These are phyloP conservation scores for Rhodomyrtus tomentosa DNA, from an alignment of 345 rosid species.

Conservation along the genomic window DNA sequence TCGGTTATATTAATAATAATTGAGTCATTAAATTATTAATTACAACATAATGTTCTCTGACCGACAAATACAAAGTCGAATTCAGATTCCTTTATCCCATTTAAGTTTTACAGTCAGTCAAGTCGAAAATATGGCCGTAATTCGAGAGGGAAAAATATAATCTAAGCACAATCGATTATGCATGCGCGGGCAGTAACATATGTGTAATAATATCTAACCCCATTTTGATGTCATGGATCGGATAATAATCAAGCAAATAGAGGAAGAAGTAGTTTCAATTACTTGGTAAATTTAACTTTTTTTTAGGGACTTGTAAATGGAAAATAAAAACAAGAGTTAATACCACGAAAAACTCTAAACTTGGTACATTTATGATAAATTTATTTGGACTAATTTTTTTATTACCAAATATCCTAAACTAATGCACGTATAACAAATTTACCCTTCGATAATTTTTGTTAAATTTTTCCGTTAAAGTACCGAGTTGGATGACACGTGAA, in stretches of 20 bases:
- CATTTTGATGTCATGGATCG: not conserved
- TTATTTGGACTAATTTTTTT: too few relatives aligned
- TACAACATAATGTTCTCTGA: not conserved
- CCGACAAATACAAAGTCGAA: fast-evolving
- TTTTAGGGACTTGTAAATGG: not conserved
- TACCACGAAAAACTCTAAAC: too few relatives aligned
- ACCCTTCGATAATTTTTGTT: too few relatives aligned
- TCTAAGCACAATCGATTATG: not conserved
- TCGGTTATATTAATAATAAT: too few relatives aligned
- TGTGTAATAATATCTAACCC: not conserved
- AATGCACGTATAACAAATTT: too few relatives aligned
- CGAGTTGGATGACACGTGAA: too few relatives aligned
- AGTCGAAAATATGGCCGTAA: not conserved
- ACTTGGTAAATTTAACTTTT: not conserved
- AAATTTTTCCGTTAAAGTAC: too few relatives aligned
- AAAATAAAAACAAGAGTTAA: not conserved
- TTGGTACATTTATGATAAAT: too few relatives aligned
- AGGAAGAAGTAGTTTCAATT: not conserved
- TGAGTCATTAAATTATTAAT: too few relatives aligned
- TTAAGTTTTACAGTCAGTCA: not conserved
- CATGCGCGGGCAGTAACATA: fast-evolving
- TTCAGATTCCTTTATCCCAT: not conserved
- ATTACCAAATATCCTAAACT: too few relatives aligned
- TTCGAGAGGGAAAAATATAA: not conserved
- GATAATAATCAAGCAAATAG: not conserved